A percentile compares a stretch with the other conserved stretches of the same genome.
Evolutionary conservation across 192 early-diverging fungal genomes (phyloP).

Genomic region (Podila clonocystis): DNA sequence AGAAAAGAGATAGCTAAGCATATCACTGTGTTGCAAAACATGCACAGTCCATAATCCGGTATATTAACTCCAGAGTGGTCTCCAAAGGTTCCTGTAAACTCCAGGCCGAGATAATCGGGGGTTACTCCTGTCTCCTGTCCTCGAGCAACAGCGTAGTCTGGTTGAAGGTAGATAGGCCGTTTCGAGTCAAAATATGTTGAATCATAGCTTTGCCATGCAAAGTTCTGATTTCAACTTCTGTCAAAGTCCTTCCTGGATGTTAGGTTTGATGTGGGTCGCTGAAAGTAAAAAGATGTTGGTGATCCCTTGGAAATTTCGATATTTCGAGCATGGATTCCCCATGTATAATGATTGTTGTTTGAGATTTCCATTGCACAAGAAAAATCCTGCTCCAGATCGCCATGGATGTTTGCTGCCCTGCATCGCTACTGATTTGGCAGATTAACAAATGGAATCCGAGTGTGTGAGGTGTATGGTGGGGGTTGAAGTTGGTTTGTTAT

Average conservation of each 20-base stretch:
- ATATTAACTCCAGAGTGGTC: too few species aligned
- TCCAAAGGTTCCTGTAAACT: too few species aligned
- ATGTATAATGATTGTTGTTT: too few species aligned
- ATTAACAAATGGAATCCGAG: neutral
- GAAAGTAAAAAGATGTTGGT: conserved; percentile 13
- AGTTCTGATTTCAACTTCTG: neutral
- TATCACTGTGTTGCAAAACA: too few species aligned
- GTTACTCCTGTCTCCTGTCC: too few species aligned
- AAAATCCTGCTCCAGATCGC: neutral
- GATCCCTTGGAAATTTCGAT: neutral
- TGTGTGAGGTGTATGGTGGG: neutral
- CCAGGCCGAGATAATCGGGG: too few species aligned
- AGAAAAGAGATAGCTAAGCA: neutral
- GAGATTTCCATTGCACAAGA: neutral
- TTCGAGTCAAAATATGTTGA: neutral
- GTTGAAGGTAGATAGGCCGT: too few species aligned
- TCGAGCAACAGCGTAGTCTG: too few species aligned
- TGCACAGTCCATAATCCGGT: too few species aligned
- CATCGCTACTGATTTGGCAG: neutral
- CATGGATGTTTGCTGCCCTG: neutral
- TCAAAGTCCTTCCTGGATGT: neutral
- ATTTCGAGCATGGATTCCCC: too few species aligned
- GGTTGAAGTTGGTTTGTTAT: conserved; percentile 36
- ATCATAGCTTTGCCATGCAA: conserved; percentile 2
- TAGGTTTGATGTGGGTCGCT: neutral